Evolutionary conservation across 176 grass and related monocot species (phyloP).

Genomic region (Oryza coarctata): DNA sequence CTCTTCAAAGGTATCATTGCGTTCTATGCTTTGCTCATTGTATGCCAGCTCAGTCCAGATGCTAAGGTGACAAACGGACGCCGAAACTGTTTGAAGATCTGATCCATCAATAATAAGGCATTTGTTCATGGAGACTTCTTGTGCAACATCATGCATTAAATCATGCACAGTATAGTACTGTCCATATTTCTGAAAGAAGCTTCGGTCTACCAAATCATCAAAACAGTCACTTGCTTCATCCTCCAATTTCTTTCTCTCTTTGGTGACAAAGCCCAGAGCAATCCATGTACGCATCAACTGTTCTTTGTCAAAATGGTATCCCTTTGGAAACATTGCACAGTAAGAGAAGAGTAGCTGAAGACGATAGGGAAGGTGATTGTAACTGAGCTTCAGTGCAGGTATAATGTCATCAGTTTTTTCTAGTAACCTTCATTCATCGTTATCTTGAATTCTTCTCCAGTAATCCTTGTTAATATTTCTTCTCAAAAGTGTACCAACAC

Average conservation of each 20-base stretch:
- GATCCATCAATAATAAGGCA: conserved; percentile 12
- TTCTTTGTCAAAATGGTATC: conserved; percentile 42
- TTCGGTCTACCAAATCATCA: conserved; percentile 37
- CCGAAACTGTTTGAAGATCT: background rate
- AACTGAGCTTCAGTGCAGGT: conserved; percentile 50
- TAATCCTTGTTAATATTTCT: background rate
- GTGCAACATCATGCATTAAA: conserved; percentile 48
- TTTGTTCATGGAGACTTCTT: conserved; percentile 5
- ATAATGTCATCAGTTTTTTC: conserved; percentile 7
- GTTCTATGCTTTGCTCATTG: background rate
- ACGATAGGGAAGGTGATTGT: conserved; percentile 26
- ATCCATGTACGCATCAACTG: conserved; percentile 47
- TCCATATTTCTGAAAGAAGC: conserved; percentile 34
- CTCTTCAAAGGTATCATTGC: conserved; percentile 14
- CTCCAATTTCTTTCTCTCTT: background rate
- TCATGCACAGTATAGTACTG: conserved; percentile 44
- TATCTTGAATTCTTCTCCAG: conserved; percentile 40
- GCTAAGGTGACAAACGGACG: conserved; percentile 6
- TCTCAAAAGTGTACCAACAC: conserved; percentile 41
- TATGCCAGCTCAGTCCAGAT: conserved; percentile 17
- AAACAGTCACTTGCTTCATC: conserved; percentile 29
- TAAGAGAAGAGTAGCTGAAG: conserved; percentile 47
- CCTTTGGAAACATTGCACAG: conserved; percentile 55
- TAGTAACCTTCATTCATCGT: conserved; percentile 34
- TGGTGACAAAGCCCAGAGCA: conserved; percentile 35